phyloP scores from a whole-genome alignment of 2,329 filamentous ascomycete species.

The Cordyceps pruinosa region DNA sequence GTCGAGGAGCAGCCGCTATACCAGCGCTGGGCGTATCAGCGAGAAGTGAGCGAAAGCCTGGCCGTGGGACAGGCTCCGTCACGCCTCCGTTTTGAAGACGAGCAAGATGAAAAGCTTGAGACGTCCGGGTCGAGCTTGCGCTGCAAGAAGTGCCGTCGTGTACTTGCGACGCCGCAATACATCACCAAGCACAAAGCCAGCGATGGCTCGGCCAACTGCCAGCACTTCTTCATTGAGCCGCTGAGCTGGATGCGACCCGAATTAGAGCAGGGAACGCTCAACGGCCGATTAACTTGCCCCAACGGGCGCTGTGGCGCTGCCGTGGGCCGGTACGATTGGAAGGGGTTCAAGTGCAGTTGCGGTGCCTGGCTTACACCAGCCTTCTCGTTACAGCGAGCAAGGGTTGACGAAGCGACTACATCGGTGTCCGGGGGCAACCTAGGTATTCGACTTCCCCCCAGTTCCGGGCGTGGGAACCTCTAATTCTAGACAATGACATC shows the following conservation, averaged over 20 bases:
- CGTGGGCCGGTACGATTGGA: slow-evolving; percentile 92
- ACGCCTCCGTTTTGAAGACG: slow-evolving; percentile 77
- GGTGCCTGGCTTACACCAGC: slow-evolving; percentile 85
- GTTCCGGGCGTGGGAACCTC: slow-evolving; percentile 29
- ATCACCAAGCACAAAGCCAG: slow-evolving; percentile 54
- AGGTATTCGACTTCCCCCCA: slow-evolving; percentile 52
- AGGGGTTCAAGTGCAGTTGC: slow-evolving; percentile 88
- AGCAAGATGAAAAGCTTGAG: slow-evolving; percentile 41
- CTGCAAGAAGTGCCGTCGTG: slow-evolving; percentile 84
- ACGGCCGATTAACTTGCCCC: slow-evolving; percentile 80
- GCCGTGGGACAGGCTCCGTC: slow-evolving; percentile 74
- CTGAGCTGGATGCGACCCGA: slow-evolving; percentile 89
- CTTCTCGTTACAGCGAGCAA: slow-evolving; percentile 75
- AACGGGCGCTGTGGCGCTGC: slow-evolving; percentile 70
- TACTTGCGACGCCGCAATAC: slow-evolving; percentile 51
- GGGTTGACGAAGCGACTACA: slow-evolving; percentile 61
- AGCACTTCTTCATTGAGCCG: slow-evolving; percentile 86
- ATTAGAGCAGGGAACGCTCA: slow-evolving; percentile 72
- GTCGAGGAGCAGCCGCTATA: slow-evolving; percentile 66
- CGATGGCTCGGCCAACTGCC: slow-evolving; percentile 44
- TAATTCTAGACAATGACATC: slow-evolving; percentile 14
- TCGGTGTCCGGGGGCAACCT: slow-evolving; percentile 22
- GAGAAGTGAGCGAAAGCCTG: slow-evolving; percentile 50
- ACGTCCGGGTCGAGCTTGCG: slow-evolving; percentile 43
- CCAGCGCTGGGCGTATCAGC: slow-evolving; percentile 60